Percentiles rank a stretch among this genome's conserved stretches.
These are phyloP conservation scores for Chenopodium suecicum DNA, from an alignment of 148 eudicot genomes.

Conservation along the genomic window DNA sequence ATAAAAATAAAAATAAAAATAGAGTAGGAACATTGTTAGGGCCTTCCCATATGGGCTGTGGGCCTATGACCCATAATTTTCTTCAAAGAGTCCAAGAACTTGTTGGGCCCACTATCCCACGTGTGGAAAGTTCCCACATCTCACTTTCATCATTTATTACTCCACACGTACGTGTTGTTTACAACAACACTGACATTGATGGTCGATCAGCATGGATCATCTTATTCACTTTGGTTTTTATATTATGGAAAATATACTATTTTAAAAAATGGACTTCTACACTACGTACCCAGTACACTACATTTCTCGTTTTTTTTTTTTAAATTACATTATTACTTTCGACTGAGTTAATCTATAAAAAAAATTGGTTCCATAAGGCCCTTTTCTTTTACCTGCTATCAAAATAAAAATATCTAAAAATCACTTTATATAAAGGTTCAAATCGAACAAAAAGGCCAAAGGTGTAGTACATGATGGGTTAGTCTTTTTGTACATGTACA, in stretches of 20 bases:
- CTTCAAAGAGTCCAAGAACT: conserved; percentile 6
- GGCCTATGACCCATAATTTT: conserved; percentile 19
- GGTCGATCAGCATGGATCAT: background rate
- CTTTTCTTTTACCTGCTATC: too few relatives aligned
- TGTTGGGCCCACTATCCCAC: conserved; percentile 31
- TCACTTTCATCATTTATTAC: conserved; percentile 37
- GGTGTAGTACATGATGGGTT: too few relatives aligned
- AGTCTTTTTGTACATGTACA: too few relatives aligned
- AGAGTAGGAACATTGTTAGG: conserved; percentile 14
- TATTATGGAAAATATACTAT: too few relatives aligned
- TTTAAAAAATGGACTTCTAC: too few relatives aligned
- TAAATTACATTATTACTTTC: too few relatives aligned
- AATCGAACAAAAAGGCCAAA: too few relatives aligned
- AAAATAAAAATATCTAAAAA: too few relatives aligned
- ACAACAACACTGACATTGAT: conserved; percentile 12
- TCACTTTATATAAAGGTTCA: too few relatives aligned
- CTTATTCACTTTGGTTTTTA: conserved; percentile 4
- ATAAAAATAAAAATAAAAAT: background rate
- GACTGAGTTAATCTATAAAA: too few relatives aligned
- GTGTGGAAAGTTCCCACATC: conserved; percentile 45
- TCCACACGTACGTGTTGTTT: conserved; percentile 35
- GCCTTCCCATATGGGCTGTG: conserved; percentile 32
- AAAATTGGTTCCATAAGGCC: fast-evolving
- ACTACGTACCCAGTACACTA: too few relatives aligned
- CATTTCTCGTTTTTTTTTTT: too few relatives aligned